Percentiles rank a stretch among this genome's conserved stretches.
Conservation (phyloP, 106 monocot species). For the Allium cepa region DNA sequence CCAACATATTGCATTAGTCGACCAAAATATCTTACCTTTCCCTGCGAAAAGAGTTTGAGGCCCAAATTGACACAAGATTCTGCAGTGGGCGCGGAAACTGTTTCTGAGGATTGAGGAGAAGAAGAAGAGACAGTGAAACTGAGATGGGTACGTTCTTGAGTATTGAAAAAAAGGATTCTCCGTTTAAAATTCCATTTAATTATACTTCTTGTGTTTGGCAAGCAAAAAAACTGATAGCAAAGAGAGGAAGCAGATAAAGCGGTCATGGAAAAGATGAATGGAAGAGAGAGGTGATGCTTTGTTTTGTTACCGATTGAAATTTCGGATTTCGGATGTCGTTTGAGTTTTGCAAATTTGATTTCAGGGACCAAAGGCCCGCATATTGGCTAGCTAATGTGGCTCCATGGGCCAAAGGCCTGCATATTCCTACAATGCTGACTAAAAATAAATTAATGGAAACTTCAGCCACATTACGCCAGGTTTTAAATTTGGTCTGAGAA, state of each 20-base stretch:
- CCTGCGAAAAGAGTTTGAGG: conserved; percentile 81
- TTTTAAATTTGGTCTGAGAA: too few species aligned
- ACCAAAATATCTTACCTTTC: conserved; percentile 40
- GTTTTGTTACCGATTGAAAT: background rate
- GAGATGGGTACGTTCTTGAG: conserved; percentile 9
- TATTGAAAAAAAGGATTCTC: background rate
- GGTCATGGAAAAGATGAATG: conserved; percentile 1
- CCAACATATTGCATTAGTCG: too few species aligned
- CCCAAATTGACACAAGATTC: conserved; percentile 86
- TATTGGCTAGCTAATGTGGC: background rate
- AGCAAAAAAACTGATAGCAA: conserved; percentile 7
- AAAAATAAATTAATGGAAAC: too few species aligned
- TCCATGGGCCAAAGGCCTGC: background rate
- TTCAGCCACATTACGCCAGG: too few species aligned
- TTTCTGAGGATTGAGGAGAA: conserved; percentile 21
- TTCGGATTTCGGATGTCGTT: background rate
- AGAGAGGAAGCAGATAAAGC: conserved; percentile 6
- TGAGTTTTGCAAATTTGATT: too few species aligned
- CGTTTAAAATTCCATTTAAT: background rate
- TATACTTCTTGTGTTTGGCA: conserved; percentile 6
- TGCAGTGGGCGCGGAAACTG: conserved; percentile 27
- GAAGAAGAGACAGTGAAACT: conserved; percentile 16
- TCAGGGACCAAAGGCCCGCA: too few species aligned
- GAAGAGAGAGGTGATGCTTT: conserved; percentile 4
- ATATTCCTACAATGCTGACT: background rate